Evolutionary conservation across 208 protist genomes (phyloP), one percentile per base, ranked within the genome.

Genomic region (Acanthamoeba castellanii): DNA sequence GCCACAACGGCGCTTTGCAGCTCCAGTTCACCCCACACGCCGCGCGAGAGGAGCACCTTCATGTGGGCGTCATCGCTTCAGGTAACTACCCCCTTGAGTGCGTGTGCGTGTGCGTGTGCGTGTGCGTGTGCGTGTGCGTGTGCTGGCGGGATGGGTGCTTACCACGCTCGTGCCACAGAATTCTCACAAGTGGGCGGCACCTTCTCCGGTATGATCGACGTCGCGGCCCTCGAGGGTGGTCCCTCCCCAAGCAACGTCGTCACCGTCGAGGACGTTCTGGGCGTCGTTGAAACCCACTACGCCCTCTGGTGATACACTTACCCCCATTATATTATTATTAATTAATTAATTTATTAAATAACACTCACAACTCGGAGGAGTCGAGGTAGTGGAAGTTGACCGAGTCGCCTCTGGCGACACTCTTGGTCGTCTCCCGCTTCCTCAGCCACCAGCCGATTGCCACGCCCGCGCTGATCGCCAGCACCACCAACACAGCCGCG

Each of bases 251-350:
- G 32, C 55, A 11, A 70, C 57, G n/a, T 90, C 32, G 20, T 85
- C 76, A 13, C 9, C 16, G 27, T 90, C 11, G 82, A 90, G 20
- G 82, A 45, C 34, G 64, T 90, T 61, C 50, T 90, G 13, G 82
- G 82, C 37, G 82, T 90, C 5, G 82, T 90, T 30, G 82, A 90
- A 45, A 61, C 50, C 9, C 82, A 90, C 52, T 90, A 90, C 82
- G 50, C 82, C 8, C 34, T 90, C 64, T 90, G 82, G 82, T 90
- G 34, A 42, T n/a, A n/a, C n/a, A n/a, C n/a, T n/a, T n/a, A n/a
- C n/a, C n/a, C n/a, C n/a, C n/a, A n/a, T n/a, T n/a, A n/a, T n/a
- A n/a, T n/a, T n/a, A n/a, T n/a, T n/a, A n/a, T n/a, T n/a, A n/a
- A n/a, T n/a, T n/a, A n/a, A n/a, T n/a, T n/a, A n/a, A n/a, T n/a